Evolutionary conservation across 2,329 filamentous ascomycete genomes (phyloP), one percentile per base, ranked within the genome.

Genomic region (Septoria petroselini): DNA sequence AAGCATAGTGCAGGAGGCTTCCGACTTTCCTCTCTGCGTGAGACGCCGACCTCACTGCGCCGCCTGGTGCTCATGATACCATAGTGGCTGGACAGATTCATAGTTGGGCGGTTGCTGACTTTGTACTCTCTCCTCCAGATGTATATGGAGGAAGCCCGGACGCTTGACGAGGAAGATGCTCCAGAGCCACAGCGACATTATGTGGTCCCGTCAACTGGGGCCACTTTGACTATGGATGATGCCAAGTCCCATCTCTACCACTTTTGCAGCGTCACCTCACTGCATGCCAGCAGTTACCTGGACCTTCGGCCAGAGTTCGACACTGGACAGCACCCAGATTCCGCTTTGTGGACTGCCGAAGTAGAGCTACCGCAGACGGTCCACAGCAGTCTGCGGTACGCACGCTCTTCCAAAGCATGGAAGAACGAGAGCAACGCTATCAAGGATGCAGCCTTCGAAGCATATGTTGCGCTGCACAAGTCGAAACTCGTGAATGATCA

Each of bases 381-480:
- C 1, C 78, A 86, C n/a, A 71, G 76, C 3, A 66, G 76, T 9
- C 67, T 89, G 7, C 80, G 86, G 12, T 71, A 68, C 31, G 74
- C 78, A 0, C 60, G 69, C 17, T 80, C 84, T 43, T 65, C 67
- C 21, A 55, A 65, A 29, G 55, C 66, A n/a, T 96, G 90, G 90
- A 68, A 58, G 8, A 86, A 83, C 0, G 84, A 93, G 61, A 79
- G 76, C 50, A 82, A 81, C 58, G 89, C 90, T 0, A 82, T 76
- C 58, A 88, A 86, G 62, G 91, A 96, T 67, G 88, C 85, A 1
- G 86, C 88, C 0, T 93, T 95, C 54, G 80, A 88, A 62, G 87
- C 90, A 1, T 95, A 91, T 62, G 70, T 80, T 17, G 75, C 74
- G 4, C 73, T 97, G 0, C 83, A 91, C 63, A 60, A 79, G 6